Conservation (phyloP, 2,329 filamentous ascomycete species). For the Paecilomyces niveus region DNA sequence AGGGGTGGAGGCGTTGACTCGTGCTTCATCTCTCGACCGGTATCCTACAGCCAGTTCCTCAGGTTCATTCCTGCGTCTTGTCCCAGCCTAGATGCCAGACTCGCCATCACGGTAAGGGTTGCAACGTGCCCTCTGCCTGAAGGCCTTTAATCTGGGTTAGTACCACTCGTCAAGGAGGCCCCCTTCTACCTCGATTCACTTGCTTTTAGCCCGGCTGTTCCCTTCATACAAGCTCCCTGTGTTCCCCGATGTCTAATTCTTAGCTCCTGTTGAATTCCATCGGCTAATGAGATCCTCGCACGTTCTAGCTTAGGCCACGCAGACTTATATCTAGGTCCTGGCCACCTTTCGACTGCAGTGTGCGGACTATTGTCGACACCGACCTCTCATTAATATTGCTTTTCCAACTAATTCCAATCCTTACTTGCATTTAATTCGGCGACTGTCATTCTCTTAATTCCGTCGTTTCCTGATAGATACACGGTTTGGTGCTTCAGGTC, state of each 20-base stretch:
- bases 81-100: slow-evolving; percentile 38
- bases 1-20: slow-evolving; percentile 42
- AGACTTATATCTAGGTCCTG: slow-evolving; percentile 21
- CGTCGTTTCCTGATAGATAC: slow-evolving; percentile 33
- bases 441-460: slow-evolving; percentile 46
- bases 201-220: slow-evolving; percentile 1
- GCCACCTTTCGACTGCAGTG: slow-evolving; percentile 20
- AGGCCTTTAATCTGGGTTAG: slow-evolving; percentile 37
- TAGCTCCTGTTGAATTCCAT: slow-evolving; percentile 4
- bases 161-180: slow-evolving; percentile 20
- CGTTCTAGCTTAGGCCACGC: slow-evolving; percentile 25
- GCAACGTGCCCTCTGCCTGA: slow-evolving; percentile 32
- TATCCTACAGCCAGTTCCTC: slow-evolving; percentile 28
- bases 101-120: slow-evolving; percentile 38
- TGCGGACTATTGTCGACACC: slow-evolving; percentile 35
- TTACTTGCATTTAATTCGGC: slow-evolving; percentile 40
- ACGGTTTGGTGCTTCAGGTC: slow-evolving; percentile 32
- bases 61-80: slow-evolving; percentile 34
- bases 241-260: slow-evolving; percentile 14
- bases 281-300: slow-evolving; percentile 23
- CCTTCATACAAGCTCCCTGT: slow-evolving; percentile 11
- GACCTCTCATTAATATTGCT: slow-evolving; percentile 38
- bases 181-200: slow-evolving; percentile 4
- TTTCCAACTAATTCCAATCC: slow-evolving; percentile 54
- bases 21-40: slow-evolving; percentile 35